Evolutionary conservation across 148 eudicot genomes (phyloP), one percentile per base, ranked within the genome.

Genomic region (Silene uniflora): DNA sequence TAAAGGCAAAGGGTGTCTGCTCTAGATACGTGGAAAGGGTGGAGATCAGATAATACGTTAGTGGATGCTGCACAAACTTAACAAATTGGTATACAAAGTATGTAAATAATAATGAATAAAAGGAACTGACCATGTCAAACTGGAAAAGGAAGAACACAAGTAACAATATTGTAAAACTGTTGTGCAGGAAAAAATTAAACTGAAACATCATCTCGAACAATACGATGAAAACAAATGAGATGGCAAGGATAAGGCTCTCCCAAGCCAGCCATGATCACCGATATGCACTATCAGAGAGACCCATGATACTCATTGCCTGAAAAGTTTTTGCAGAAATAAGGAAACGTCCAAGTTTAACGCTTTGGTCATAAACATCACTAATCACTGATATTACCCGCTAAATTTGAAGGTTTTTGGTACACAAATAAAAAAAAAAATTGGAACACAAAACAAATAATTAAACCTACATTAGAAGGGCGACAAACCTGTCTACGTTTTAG

Each of bases 161-260:
- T 27, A 90, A 92, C 73, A 90, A 75, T 73, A 95, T 83, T 2
- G 84, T 2, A 27, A 27, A 92, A 76, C 77, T 89, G 85, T 95
- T 95, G 77, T 87, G 68, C 79, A 89, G 76, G 91, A 27, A 92
- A 84, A 95, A 88, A 76, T 90, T 88, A 64, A 95, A 95, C 71
- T 91, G 93, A 79, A 95, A 92, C 93, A 90, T 85, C 99, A 95
- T 92, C 72, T 97, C 99, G 69, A 91, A 92, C 71, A 92, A 88
- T 76, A 92, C 91, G 39, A 90, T 90, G 77, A 90, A 77, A 76
- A 92, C 80, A 12, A 97, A 85, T 7, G 99, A 95, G 58, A 92
- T 68, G 70, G 81, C 67, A n/a, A 85, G 80, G n/a, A 92, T 66
- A 71, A 89, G 76, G 74, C 92, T 91, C 78, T 95, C 99, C 94